Base-by-base conservation (phyloP, 164 flowering plant genomes). In the Tetrastigma voinierianum region DNA sequence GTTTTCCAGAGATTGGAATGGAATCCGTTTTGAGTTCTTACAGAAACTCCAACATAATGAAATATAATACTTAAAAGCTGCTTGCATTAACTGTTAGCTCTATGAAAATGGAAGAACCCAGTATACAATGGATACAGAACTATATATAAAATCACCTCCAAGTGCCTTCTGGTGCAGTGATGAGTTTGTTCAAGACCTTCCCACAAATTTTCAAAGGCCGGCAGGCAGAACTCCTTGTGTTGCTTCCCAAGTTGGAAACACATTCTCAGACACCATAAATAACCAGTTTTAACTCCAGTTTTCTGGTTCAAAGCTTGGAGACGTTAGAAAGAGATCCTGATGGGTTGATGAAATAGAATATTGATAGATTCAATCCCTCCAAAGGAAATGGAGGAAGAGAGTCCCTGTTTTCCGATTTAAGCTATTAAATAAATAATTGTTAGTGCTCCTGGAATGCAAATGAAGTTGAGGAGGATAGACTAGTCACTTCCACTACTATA, bases 401-500 rank as follows among this genome's bases (percentile, higher is more conserved):
- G 60, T 65, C 65, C 52, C 43, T 23, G 48, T 60, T 59, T 59
- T 75, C 56, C 65, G 73, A 61, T 57, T 68, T 32, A 59, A 59
- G 62, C 40, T 32, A 57, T 70, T 52, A 64, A 72, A 67, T 72
- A 74, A 76, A 72, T 71, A 72, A 69, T 68, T 54, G 78, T 74
- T 77, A 76, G 78, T 61, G 71, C 77, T 74, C 40, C 65, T 62
- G 57, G 68, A 66, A 59, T 49, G 61, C 63, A 70, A 63, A 40
- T 53, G 61, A 23, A 25, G 60, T 51, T 57, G 58, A 59, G 8
- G 49, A 68, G 51, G 65, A 46, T 46, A 60, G 64, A 65, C 78
- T 87, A 87, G 81, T 85, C 95, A 84, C 91, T 85, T 58, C 73
- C 88, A 66, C 86, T 84, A 70, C 85, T 73, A 59, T 80, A 67